These are phyloP conservation scores for Flaveria ramosissima DNA, from an alignment of 129 eudicot species.

Conservation along the genomic window DNA sequence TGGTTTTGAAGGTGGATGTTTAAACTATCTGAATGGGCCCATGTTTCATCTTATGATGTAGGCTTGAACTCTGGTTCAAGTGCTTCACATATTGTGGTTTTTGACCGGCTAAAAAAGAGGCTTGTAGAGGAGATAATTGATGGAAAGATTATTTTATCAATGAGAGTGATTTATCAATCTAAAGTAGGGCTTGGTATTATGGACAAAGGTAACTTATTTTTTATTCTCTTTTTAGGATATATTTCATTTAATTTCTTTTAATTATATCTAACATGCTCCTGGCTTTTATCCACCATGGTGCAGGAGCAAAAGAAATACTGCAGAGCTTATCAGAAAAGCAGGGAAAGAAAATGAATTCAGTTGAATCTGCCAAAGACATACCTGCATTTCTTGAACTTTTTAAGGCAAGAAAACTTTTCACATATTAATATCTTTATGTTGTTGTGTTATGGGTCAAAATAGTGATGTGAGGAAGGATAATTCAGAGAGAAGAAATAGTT, in stretches of 20 bases:
- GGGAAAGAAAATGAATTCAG: constrained; percentile 85
- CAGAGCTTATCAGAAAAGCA: constrained; percentile 87
- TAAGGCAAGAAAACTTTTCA: constrained; percentile 52
- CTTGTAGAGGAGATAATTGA: constrained; percentile 89
- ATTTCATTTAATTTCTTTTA: neutral
- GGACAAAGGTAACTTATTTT: constrained; percentile 60
- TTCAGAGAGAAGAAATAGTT: no score
- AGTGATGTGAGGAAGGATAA: no score
- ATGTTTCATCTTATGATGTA: constrained; percentile 69
- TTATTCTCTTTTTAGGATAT: constrained; percentile 2
- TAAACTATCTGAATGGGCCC: constrained; percentile 97
- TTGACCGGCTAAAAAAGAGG: constrained; percentile 67
- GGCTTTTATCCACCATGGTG: constrained; percentile 29
- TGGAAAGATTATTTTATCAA: constrained; percentile 78
- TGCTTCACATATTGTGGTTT: constrained; percentile 89
- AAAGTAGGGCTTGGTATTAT: constrained; percentile 80
- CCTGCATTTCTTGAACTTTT: constrained; percentile 61
- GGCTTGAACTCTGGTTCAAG: constrained; percentile 90
- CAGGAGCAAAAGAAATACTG: constrained; percentile 86
- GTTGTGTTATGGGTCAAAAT: no score
- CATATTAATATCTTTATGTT: neutral
- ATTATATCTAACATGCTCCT: constrained; percentile 2
- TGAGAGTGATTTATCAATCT: constrained; percentile 93
- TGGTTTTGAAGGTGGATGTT: constrained; percentile 76
- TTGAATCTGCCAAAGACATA: constrained; percentile 81